Evolutionary conservation across 2,329 filamentous ascomycete genomes (phyloP), one percentile per base, ranked within the genome.

Genomic region (Corinectria fuckeliana): DNA sequence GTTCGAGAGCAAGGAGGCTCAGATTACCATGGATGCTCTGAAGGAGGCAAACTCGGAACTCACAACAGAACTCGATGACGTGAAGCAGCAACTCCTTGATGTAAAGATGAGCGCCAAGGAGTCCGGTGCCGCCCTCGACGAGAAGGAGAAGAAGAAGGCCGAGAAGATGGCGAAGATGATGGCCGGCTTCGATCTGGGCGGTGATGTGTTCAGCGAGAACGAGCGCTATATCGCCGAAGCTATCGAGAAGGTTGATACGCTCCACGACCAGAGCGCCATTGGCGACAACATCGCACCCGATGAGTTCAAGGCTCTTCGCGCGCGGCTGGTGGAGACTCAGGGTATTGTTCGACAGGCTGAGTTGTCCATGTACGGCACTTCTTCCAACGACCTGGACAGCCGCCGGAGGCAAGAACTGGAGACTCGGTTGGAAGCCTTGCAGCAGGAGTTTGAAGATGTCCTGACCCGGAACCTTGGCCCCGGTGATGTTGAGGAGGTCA

Each of bases 151-250:
- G 83, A 93, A 93, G 81, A 99, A 99, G 84, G 92, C 93, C 1
- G 95, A 99, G 80, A 95, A 96, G 79, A 99, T 99, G 95, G 95
- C 95, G 41, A 91, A 97, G 84, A 99, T 99, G 95, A 97, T 99
- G 94, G 95, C 95, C 59, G 93, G 94, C 3, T 98, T 99, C 71
- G 94, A 99, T 72, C 86, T 99, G 30, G 94, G 93, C 42, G 90
- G 91, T 48, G 93, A 97, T 58, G 89, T 96, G 28, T 96, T 98
- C 75, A 97, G 93, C 67, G 91, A 95, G 58, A 97, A 97, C 69
- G 95, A 99, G 76, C 86, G 89, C 64, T 89, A 88, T 50, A 91
- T 99, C 58, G 88, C 91, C 60, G 88, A 91, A 63, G 89, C 93
- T 63, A 94, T 98, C 68, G 87, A 93, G 68, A 89, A 91, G 70